These are phyloP conservation scores for Fistulifera solaris DNA, from an alignment of 108 stramenopile species.

Conservation along the genomic window DNA sequence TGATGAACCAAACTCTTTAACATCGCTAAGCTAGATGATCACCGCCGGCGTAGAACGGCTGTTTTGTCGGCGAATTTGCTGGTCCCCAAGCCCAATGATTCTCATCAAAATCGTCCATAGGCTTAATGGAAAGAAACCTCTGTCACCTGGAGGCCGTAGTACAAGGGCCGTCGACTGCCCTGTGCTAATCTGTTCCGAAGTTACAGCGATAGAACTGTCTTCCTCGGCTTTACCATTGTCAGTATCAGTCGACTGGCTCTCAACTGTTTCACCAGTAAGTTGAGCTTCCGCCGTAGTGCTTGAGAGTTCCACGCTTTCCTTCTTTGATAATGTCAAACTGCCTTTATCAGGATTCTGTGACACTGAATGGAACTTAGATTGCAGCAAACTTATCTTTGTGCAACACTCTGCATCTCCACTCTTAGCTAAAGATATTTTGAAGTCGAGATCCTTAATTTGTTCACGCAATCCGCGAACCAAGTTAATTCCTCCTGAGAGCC, in stretches of 20 bases:
- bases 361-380: constrained; percentile 4
- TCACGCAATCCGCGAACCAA: constrained; percentile 49
- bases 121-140: constrained; percentile 31
- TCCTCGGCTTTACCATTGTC: background rate
- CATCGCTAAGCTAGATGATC: background rate
- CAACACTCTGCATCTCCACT: constrained; percentile 39
- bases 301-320: background rate
- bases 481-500: constrained; percentile 55
- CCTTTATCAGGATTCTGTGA: background rate
- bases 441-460: constrained; percentile 57
- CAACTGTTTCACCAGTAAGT: background rate
- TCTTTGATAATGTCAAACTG: background rate
- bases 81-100: constrained; percentile 30
- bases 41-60: background rate
- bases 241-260: background rate
- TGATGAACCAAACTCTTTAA: too few relatives aligned
- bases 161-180: constrained; percentile 35
- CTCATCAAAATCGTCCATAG: constrained; percentile 45
- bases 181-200: constrained; percentile 27
- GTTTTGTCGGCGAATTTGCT: background rate
- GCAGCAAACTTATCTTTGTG: constrained; percentile 50
- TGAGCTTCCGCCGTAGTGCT: background rate
- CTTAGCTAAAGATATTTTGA: constrained; percentile 34
- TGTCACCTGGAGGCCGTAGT: constrained; percentile 17
- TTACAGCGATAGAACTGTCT: background rate